phyloP scores from a whole-genome alignment of 495 filamentous ascomycete species.

The Chlorociboria aeruginascens region DNA sequence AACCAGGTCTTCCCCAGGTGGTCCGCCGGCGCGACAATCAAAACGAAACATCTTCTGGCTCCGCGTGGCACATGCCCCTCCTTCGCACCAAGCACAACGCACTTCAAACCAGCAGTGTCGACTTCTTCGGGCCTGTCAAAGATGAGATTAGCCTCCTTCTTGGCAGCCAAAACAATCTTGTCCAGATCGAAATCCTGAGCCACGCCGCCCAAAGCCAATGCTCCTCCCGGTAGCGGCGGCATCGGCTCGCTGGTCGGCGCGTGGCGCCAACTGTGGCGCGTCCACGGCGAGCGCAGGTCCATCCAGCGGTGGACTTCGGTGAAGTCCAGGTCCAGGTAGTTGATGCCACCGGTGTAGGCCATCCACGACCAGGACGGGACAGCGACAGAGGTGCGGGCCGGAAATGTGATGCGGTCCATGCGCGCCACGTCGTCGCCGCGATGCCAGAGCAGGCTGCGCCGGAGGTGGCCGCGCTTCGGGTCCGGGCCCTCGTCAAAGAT shows the following conservation, averaged over 20 bases:
- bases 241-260: too few species aligned
- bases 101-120: not conserved
- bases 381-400: not conserved
- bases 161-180: too few species aligned
- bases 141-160: too few species aligned
- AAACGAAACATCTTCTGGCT: not conserved
- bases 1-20: not conserved
- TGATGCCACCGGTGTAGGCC: slow-evolving; percentile 4
- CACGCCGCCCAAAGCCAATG: too few species aligned
- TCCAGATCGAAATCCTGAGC: too few species aligned
- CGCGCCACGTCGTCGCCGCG: not conserved
- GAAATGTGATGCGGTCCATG: slow-evolving; percentile 2
- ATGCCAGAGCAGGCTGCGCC: slow-evolving; percentile 7
- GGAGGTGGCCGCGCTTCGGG: too few species aligned
- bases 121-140: not conserved
- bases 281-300: too few species aligned
- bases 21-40: not conserved
- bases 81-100: not conserved
- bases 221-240: too few species aligned
- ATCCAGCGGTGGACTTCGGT: too few species aligned
- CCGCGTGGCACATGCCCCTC: not conserved
- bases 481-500: too few species aligned
- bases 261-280: too few species aligned
- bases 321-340: not conserved
- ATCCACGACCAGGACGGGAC: slow-evolving; percentile 12